Conservation (phyloP, 495 filamentous ascomycete genomes). For the Trichocladium uniseriatum region DNA sequence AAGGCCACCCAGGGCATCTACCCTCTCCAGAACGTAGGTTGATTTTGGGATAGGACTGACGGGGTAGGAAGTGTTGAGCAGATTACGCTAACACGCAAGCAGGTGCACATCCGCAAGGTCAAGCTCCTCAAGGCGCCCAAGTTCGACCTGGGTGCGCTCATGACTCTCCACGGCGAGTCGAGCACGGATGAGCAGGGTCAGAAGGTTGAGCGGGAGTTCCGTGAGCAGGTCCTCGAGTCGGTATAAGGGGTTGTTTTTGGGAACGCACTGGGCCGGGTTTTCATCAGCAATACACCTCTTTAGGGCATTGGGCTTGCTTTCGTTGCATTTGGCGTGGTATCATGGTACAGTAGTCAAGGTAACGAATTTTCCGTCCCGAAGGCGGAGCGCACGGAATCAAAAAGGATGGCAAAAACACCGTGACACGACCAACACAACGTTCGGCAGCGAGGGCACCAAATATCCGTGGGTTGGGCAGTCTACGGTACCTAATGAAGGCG, state of each 20-base stretch:
- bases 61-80: not conserved
- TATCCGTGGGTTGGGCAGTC: constrained; percentile 4
- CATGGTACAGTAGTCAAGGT: constrained; percentile 38
- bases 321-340: constrained; percentile 51
- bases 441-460: constrained; percentile 9
- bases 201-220: constrained; percentile 99
- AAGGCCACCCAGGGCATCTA: constrained; percentile 99
- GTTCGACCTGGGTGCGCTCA: constrained; percentile 94
- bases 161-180: constrained; percentile 93
- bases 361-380: constrained; percentile 31
- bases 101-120: constrained; percentile 99
- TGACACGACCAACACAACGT: constrained; percentile 19
- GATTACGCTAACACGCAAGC: constrained; percentile 17
- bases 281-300: constrained; percentile 47
- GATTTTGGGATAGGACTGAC: not conserved
- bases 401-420: constrained; percentile 27
- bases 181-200: constrained; percentile 92
- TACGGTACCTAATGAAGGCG: constrained; percentile 1
- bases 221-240: constrained; percentile 85
- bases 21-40: constrained; percentile 93
- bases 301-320: constrained; percentile 37
- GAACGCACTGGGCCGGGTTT: constrained; percentile 39
- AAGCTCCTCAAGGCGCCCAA: constrained; percentile 97
- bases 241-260: constrained; percentile 59
- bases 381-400: constrained; percentile 30